A percentile compares a stretch with the other conserved stretches of the same genome.
These are phyloP conservation scores for Pulveroboletus ravenelii DNA, from an alignment of 768 basidiomycete species.

Conservation along the genomic window DNA sequence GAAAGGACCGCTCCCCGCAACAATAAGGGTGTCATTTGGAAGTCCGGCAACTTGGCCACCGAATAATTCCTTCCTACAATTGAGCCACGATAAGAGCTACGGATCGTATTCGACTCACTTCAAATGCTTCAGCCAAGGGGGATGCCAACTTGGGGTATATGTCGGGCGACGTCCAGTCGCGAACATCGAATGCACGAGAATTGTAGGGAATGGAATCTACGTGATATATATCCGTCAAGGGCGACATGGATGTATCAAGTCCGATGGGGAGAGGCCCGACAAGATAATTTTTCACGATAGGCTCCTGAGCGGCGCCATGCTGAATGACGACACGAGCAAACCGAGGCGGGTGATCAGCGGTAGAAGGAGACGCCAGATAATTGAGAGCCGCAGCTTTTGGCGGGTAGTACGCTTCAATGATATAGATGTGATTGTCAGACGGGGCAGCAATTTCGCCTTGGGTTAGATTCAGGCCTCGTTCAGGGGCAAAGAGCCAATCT, in stretches of 20 bases:
- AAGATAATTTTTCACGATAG: slow-evolving; percentile 50
- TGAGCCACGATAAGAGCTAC: not conserved
- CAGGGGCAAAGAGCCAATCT: slow-evolving; percentile 42
- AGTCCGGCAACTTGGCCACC: slow-evolving; percentile 40
- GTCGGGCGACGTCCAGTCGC: slow-evolving; percentile 19
- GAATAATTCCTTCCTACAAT: slow-evolving; percentile 42
- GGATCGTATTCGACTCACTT: slow-evolving; percentile 28
- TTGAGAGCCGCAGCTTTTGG: slow-evolving; percentile 43
- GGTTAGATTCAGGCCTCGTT: slow-evolving; percentile 47
- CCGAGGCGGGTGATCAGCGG: slow-evolving; percentile 28
- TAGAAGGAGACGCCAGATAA: slow-evolving; percentile 38
- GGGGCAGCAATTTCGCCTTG: slow-evolving; percentile 23
- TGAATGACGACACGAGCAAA: slow-evolving; percentile 50
- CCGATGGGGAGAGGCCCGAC: slow-evolving; percentile 54
- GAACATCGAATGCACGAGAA: slow-evolving; percentile 37
- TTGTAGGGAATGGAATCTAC: slow-evolving; percentile 50
- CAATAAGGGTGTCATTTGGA: slow-evolving; percentile 46
- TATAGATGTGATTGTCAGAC: slow-evolving; percentile 48
- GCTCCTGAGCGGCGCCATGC: slow-evolving; percentile 39
- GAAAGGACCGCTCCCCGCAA: slow-evolving; percentile 45
- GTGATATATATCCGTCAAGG: slow-evolving; percentile 49
- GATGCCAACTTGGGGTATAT: slow-evolving; percentile 33
- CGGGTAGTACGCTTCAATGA: slow-evolving; percentile 48
- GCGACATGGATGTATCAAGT: slow-evolving; percentile 35
- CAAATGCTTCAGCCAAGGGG: slow-evolving; percentile 37